Base-by-base conservation (phyloP, 805 yeast genomes). In the Candida sanyiensis region DNA sequence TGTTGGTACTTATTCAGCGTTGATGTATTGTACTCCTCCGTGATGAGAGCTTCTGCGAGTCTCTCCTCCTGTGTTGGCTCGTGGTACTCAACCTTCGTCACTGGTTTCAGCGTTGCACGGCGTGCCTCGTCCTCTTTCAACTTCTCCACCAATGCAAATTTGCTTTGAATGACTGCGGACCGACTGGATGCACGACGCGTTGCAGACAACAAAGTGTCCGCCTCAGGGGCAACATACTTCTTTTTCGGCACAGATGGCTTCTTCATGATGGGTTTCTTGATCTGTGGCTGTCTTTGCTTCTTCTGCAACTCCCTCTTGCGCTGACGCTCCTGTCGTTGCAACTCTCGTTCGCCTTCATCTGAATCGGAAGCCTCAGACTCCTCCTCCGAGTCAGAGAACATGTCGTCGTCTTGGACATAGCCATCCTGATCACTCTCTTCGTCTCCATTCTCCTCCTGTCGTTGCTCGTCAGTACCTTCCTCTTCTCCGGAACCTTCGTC, bases 1-100 rank as follows among this genome's bases (percentile, higher is more conserved):
- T 89, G 94, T 50, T 81, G 76, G 55, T 84, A 93, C 51, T 73
- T 69, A 45, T 83, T 77, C 47, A 93, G 65, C 3, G 96, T 83
- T 20, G 75, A 66, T 3, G 77, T 64, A 58, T 93, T 93, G 31
- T 73, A 71, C 54, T 73, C 70, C 60, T 93, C 98, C 0, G 97
- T 93, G 49, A 80, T 83, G 33, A 79, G 66, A 1, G 98, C 97
- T 57, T 87, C 93, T n/a, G 72, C 80, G 32, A 68, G 40, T 43
- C 67, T 55, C 44, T 63, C 77, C 28, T 64, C 69, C 41, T 69
- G 71, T 2, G 70, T 66, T 41, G 66, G 39, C 45, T 74, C 77
- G 13, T 59, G 58, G 35, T 67, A 63, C 42, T 69, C 61, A 7
- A 60, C 56, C 21, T 66, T 57, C 1, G 62, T 58, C 5, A 69